A percentile compares a stretch with the other conserved stretches of the same genome.
These are phyloP conservation scores for Marvania coccoides DNA, from an alignment of 139 green algal species.

Conservation along the genomic window DNA sequence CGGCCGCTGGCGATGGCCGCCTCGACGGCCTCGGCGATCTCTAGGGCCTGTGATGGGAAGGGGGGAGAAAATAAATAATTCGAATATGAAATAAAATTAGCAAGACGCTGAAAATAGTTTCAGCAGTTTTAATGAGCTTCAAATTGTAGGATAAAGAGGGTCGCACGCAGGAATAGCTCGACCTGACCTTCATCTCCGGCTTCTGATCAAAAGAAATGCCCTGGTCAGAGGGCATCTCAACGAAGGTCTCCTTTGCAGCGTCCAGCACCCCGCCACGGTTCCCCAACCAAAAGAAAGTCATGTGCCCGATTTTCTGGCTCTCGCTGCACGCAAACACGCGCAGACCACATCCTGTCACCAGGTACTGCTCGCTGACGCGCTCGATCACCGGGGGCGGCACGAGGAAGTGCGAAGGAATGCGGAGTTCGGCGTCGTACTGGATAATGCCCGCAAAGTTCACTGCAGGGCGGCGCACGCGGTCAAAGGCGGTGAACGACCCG, in stretches of 20 bases:
- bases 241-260: constrained; percentile 76
- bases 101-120: too few relatives aligned
- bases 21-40: constrained; percentile 66
- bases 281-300: constrained; percentile 97
- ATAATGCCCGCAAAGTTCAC: constrained; percentile 87
- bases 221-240: constrained; percentile 81
- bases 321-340: constrained; percentile 87
- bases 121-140: too few relatives aligned
- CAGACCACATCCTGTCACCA: constrained; percentile 74
- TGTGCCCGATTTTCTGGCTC: constrained; percentile 87
- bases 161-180: too few relatives aligned
- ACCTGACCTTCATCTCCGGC: constrained; percentile 94
- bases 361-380: constrained; percentile 61
- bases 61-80: too few relatives aligned
- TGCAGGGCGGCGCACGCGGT: constrained; percentile 69
- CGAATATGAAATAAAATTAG: too few relatives aligned
- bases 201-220: constrained; percentile 82
- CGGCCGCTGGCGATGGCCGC: constrained; percentile 43
- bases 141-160: too few relatives aligned
- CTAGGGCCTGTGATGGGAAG: too few relatives aligned
- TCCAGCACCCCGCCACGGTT: constrained; percentile 89
- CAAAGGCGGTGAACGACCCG: constrained; percentile 74
- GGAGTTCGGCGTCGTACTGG: constrained; percentile 94
- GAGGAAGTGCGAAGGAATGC: constrained; percentile 83
- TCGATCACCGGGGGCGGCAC: constrained; percentile 82